A percentile compares a stretch with the other conserved stretches of the same genome.
Conservation (phyloP, 2,329 filamentous ascomycete genomes). For the Trichoderma lentiforme region DNA sequence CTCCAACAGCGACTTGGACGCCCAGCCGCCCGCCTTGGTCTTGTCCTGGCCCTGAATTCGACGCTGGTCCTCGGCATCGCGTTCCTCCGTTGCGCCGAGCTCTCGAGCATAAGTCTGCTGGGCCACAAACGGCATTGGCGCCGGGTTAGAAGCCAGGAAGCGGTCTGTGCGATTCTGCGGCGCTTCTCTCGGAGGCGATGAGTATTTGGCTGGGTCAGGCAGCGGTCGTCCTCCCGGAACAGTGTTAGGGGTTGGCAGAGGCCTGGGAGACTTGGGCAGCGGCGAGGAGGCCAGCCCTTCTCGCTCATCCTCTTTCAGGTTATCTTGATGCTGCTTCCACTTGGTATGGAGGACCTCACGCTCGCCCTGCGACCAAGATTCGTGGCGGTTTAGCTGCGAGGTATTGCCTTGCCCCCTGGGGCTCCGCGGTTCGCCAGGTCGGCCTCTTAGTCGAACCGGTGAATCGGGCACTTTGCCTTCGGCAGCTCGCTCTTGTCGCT, state of each 20-base stretch:
- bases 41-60: constrained; percentile 56
- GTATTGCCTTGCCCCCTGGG: constrained; percentile 4
- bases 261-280: constrained; percentile 36
- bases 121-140: constrained; percentile 40
- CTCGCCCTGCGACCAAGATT: constrained; percentile 64
- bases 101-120: constrained; percentile 54
- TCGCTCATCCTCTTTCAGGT: constrained; percentile 28
- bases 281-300: constrained; percentile 24
- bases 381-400: constrained; percentile 44
- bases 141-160: constrained; percentile 54
- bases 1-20: constrained; percentile 68
- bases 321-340: constrained; percentile 43
- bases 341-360: constrained; percentile 60
- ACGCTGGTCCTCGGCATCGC: constrained; percentile 59
- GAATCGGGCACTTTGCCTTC: constrained; percentile 34
- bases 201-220: constrained; percentile 45
- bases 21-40: constrained; percentile 62
- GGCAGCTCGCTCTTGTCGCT: constrained; percentile 49
- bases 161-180: constrained; percentile 52
- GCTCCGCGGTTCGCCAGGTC: constrained; percentile 19
- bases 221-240: constrained; percentile 49
- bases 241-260: constrained; percentile 40
- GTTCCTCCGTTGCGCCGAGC: constrained; percentile 57
- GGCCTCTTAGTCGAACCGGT: constrained; percentile 21
- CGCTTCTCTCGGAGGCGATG: constrained; percentile 23